A percentile compares a stretch with the other conserved stretches of the same genome.
Conservation (phyloP, 2,329 filamentous ascomycete genomes). For the Aspergillus bombycis region DNA sequence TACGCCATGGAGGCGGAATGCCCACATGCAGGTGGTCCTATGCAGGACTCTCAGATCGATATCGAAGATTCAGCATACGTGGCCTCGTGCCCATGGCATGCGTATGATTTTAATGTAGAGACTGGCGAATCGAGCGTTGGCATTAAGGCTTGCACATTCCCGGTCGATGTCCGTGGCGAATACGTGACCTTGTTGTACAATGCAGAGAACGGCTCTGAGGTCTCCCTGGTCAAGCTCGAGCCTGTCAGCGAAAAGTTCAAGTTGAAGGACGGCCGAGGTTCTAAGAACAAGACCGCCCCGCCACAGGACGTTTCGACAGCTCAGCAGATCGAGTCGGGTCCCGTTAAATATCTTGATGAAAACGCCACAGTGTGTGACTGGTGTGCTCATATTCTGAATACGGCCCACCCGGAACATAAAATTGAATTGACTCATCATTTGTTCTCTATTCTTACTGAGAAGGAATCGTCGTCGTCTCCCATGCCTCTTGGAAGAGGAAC, state of each 20-base stretch:
- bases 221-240: constrained; percentile 40
- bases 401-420: constrained; percentile 51
- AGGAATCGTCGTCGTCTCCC: constrained; percentile 42
- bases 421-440: constrained; percentile 51
- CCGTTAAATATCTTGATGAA: constrained; percentile 41
- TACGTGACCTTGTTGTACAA: constrained; percentile 40
- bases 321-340: constrained; percentile 7
- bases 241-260: constrained; percentile 52
- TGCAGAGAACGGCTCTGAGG: constrained; percentile 22
- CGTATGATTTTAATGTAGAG: constrained; percentile 55
- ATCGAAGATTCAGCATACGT: constrained; percentile 54
- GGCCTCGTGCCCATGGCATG: constrained; percentile 53
- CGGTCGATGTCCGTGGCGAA: constrained; percentile 42
- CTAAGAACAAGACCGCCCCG: constrained; percentile 15
- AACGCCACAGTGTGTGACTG: constrained; percentile 52
- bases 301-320: constrained; percentile 11
- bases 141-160: constrained; percentile 52
- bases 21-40: constrained; percentile 51
- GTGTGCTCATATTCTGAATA: constrained; percentile 52
- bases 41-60: constrained; percentile 50
- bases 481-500: constrained; percentile 48
- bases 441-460: constrained; percentile 45
- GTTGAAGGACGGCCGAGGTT: constrained; percentile 40
- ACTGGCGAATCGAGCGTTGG: constrained; percentile 54
- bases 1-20: constrained; percentile 55